Percentiles rank a stretch among this genome's conserved stretches.
Evolutionary conservation across 345 rosid species (phyloP).

Genomic region (Populus ilicifolia): DNA sequence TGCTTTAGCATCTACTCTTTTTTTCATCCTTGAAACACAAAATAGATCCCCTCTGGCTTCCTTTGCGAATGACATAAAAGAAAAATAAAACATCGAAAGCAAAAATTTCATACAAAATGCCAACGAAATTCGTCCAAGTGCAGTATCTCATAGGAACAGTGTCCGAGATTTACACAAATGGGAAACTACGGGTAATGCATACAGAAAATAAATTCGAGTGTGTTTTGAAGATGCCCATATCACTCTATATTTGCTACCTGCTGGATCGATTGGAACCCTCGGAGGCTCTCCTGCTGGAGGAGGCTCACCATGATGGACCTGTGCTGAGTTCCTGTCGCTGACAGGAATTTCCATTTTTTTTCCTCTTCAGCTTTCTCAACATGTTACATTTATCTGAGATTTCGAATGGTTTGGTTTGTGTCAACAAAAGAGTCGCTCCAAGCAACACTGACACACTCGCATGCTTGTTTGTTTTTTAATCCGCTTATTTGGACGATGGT

Average conservation of each 20-base stretch:
- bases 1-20: no score
- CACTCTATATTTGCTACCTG: constrained; percentile 3
- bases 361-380: constrained; percentile 38
- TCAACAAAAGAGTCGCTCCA: no score
- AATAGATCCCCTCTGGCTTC: neutral
- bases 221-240: neutral
- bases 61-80: neutral
- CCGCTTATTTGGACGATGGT: no score
- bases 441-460: no score
- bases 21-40: no score
- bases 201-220: neutral
- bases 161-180: neutral
- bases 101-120: neutral
- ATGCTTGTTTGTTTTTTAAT: no score
- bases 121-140: neutral
- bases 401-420: no score
- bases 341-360: constrained; percentile 19
- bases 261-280: constrained; percentile 20
- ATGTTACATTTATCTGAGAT: neutral
- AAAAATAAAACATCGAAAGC: neutral
- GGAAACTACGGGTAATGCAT: neutral
- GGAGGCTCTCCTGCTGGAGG: constrained; percentile 22
- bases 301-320: constrained; percentile 12
- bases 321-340: constrained; percentile 18
- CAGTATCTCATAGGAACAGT: neutral